Evolutionary conservation across 495 filamentous ascomycete species (phyloP).

Genomic region (Achaetomiella virescens): DNA sequence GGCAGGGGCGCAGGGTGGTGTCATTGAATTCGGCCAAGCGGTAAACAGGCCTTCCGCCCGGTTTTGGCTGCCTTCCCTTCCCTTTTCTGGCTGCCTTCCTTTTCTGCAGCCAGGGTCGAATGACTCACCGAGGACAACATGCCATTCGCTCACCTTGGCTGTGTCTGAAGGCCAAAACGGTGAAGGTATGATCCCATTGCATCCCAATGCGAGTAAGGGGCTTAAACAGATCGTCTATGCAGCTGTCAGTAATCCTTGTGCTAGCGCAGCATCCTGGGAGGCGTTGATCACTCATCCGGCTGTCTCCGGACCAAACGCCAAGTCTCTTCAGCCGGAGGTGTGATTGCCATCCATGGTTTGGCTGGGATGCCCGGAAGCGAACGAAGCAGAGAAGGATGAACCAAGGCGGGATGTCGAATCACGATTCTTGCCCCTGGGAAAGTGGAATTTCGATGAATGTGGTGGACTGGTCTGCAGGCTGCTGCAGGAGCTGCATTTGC

Average conservation of each 20-base stretch:
- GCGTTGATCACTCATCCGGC: too few species aligned
- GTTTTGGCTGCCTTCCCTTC: slow-evolving; percentile 9
- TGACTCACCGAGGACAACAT: slow-evolving; percentile 3
- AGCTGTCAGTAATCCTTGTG: too few species aligned
- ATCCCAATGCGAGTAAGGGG: background rate
- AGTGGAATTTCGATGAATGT: too few species aligned
- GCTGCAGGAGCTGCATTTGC: background rate
- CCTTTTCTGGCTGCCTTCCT: background rate
- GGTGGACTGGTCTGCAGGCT: too few species aligned
- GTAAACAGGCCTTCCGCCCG: background rate
- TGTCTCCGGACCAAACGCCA: too few species aligned
- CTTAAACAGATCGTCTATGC: background rate
- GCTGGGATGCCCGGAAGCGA: too few species aligned
- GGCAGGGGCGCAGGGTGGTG: background rate
- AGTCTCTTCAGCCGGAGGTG: too few species aligned
- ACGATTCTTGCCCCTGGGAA: too few species aligned
- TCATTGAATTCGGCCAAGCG: background rate
- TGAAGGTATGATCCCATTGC: background rate
- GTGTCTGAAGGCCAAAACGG: background rate
- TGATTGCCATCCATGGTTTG: too few species aligned
- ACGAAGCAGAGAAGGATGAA: too few species aligned
- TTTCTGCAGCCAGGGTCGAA: background rate
- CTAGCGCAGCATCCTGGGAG: too few species aligned
- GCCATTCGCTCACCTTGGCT: background rate
- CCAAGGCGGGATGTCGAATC: too few species aligned